These are phyloP conservation scores for Deinandra increscens DNA, from an alignment of 129 eudicot species.

Conservation along the genomic window DNA sequence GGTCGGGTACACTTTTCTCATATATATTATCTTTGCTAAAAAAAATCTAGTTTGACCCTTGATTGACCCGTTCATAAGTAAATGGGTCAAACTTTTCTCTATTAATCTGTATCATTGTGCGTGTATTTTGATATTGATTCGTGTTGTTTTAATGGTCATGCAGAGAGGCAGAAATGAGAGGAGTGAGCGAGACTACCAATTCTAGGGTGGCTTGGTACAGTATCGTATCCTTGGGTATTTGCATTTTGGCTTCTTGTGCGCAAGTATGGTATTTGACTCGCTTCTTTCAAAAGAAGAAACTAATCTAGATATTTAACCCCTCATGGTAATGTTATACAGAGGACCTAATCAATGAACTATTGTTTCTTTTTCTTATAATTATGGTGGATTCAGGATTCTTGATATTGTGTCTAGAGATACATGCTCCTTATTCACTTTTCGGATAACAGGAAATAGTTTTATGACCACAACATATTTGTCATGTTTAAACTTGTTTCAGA, in stretches of 20 bases:
- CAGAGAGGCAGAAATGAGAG: slow-evolving; percentile 89
- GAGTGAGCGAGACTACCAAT: slow-evolving; percentile 72
- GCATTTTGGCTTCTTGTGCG: slow-evolving; percentile 56
- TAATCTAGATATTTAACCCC: slow-evolving; percentile 45
- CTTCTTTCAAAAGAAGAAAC: slow-evolving; percentile 89
- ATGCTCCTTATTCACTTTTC: slow-evolving; percentile 19
- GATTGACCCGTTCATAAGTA: neutral
- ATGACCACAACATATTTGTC: slow-evolving; percentile 2
- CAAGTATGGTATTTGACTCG: slow-evolving; percentile 72
- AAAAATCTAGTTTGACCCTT: neutral
- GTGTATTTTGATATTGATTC: neutral
- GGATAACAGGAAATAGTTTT: slow-evolving; percentile 31
- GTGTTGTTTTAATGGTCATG: neutral
- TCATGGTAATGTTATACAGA: slow-evolving; percentile 21
- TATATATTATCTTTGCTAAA: neutral
- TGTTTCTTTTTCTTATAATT: slow-evolving; percentile 5
- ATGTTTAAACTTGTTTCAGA: neutral
- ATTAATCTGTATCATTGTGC: neutral
- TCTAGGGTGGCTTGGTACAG: slow-evolving; percentile 85
- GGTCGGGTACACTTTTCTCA: too few relatives aligned
- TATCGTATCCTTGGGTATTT: slow-evolving; percentile 66
- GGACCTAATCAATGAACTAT: slow-evolving; percentile 5
- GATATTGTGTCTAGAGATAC: slow-evolving; percentile 30
- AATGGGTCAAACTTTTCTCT: neutral
- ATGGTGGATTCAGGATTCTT: slow-evolving; percentile 31